phyloP scores from a whole-genome alignment of 805 yeast species.

The Lachancea sp. region DNA sequence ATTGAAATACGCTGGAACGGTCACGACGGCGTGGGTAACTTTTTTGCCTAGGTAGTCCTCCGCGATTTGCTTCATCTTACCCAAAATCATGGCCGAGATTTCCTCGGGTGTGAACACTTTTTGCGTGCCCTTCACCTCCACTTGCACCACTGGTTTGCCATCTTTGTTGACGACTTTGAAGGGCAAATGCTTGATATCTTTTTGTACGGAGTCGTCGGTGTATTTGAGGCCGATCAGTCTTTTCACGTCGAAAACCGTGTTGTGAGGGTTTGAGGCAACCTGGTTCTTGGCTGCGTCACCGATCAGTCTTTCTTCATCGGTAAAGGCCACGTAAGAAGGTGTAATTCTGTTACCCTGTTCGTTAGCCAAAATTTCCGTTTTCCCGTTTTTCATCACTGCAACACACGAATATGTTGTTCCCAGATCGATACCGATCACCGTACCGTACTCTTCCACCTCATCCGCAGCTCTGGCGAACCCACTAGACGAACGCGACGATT shows the following conservation, averaged over 20 bases:
- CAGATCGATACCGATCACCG: constrained; percentile 88
- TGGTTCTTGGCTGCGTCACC: constrained; percentile 98
- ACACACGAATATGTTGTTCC: constrained; percentile 98
- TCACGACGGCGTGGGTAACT: constrained; percentile 86
- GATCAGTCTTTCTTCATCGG: constrained; percentile 84
- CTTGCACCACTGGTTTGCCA: constrained; percentile 80
- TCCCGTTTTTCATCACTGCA: constrained; percentile 76
- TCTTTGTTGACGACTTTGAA: constrained; percentile 59
- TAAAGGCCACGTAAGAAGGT: constrained; percentile 90
- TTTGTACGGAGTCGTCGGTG: constrained; percentile 69
- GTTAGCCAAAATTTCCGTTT: constrained; percentile 88
- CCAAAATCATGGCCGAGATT: constrained; percentile 84
- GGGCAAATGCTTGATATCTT: constrained; percentile 79
- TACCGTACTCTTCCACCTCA: constrained; percentile 47
- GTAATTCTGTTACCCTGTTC: constrained; percentile 98
- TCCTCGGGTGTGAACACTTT: constrained; percentile 87
- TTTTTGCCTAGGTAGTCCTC: constrained; percentile 81
- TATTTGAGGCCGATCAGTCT: constrained; percentile 84
- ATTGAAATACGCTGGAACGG: constrained; percentile 90
- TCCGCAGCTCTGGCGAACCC: constrained; percentile 33
- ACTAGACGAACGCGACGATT: constrained; percentile 23
- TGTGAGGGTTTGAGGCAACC: constrained; percentile 80
- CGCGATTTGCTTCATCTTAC: constrained; percentile 88
- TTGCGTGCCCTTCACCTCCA: constrained; percentile 63
- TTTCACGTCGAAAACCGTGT: constrained; percentile 87